Conservation (phyloP, 495 filamentous ascomycete genomes). For the Aspergillus egyptiacus region DNA sequence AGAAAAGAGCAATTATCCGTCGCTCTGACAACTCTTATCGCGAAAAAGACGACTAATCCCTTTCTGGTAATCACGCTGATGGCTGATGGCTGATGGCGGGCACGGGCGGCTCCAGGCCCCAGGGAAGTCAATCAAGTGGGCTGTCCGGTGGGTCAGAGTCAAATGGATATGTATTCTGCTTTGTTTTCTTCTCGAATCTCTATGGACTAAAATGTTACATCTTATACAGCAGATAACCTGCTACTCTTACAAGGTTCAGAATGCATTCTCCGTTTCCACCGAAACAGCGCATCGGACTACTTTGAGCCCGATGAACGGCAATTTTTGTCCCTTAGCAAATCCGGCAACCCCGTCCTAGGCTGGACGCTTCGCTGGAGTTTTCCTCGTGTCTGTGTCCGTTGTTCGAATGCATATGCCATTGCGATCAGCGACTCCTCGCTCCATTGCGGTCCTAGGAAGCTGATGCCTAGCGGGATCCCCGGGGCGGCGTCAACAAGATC, state of each 20-base stretch:
- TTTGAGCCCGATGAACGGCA: too few relatives aligned
- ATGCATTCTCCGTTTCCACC: too few relatives aligned
- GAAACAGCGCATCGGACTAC: too few relatives aligned
- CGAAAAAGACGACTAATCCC: background rate
- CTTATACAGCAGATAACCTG: too few relatives aligned
- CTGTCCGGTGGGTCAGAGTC: too few relatives aligned
- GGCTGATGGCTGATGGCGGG: too few relatives aligned
- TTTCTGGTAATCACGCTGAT: background rate
- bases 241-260: too few relatives aligned
- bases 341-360: slow-evolving; percentile 42
- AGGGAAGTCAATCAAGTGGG: too few relatives aligned
- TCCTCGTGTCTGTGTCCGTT: slow-evolving; percentile 48
- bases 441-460: slow-evolving; percentile 52
- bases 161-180: too few relatives aligned
- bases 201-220: too few relatives aligned
- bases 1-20: background rate
- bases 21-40: slow-evolving; percentile 10
- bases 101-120: too few relatives aligned
- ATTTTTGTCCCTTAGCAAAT: slow-evolving; percentile 21
- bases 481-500: slow-evolving; percentile 40
- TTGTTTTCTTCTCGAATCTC: too few relatives aligned
- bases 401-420: slow-evolving; percentile 65
- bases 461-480: slow-evolving; percentile 52
- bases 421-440: slow-evolving; percentile 55
- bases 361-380: slow-evolving; percentile 43